phyloP scores from a whole-genome alignment of 768 basidiomycete genomes.

The Agrocybe praecox region DNA sequence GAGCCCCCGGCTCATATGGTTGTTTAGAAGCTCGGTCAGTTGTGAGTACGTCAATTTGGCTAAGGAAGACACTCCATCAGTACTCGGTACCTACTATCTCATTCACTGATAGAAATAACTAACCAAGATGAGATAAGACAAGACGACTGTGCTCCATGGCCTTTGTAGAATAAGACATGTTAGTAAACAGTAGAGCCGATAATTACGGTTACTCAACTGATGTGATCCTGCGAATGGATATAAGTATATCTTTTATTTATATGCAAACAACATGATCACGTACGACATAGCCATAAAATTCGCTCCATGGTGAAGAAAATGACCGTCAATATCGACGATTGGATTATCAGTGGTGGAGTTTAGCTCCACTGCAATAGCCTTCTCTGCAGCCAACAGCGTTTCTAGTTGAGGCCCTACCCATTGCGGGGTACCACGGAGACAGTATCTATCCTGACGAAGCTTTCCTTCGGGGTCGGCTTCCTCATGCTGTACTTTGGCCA shows the following conservation, averaged over 20 bases:
- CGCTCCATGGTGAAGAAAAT: conserved; percentile 6
- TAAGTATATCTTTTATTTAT: too few relatives aligned
- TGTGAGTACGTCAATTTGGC: conserved; percentile 5
- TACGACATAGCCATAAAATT: conserved; percentile 12
- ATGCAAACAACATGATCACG: too few relatives aligned
- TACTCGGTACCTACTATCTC: not conserved
- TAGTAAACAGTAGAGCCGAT: too few relatives aligned
- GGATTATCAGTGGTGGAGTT: conserved; percentile 11
- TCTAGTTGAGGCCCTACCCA: conserved; percentile 9
- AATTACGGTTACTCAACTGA: not conserved
- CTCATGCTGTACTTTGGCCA: conserved; percentile 5
- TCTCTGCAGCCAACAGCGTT: not conserved
- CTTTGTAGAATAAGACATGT: too few relatives aligned
- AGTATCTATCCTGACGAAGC: conserved; percentile 7
- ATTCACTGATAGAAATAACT: not conserved
- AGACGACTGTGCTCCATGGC: conserved; percentile 10
- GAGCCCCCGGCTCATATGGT: conserved; percentile 7
- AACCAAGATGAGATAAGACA: conserved; percentile 1
- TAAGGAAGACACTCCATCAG: not conserved
- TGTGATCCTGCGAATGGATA: not conserved
- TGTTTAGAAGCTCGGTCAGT: conserved; percentile 2
- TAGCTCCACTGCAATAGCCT: conserved; percentile 1
- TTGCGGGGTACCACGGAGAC: conserved; percentile 6
- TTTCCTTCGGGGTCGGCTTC: conserved; percentile 7
- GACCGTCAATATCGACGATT: conserved; percentile 6